phyloP scores from a whole-genome alignment of 108 stramenopile genomes.

The Fragilaria crotonensis region DNA sequence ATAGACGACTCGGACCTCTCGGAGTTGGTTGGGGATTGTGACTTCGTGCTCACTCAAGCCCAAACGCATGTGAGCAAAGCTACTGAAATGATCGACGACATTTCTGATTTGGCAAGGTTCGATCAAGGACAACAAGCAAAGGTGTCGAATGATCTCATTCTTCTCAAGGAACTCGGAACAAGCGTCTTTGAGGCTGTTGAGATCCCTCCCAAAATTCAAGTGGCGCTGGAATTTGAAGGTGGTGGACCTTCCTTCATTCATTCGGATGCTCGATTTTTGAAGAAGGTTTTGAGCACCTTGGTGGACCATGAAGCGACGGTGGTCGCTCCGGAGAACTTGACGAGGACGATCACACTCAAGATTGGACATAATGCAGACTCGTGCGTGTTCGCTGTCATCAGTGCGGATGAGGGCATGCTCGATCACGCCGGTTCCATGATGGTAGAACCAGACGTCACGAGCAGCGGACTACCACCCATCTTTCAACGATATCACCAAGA shows the following conservation, averaged over 20 bases:
- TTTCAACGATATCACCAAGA: conserved; percentile 15
- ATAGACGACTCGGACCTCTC: background rate
- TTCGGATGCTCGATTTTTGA: background rate
- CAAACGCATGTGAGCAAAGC: background rate
- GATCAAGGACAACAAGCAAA: conserved; percentile 5
- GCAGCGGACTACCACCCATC: conserved; percentile 3
- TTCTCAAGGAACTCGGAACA: background rate
- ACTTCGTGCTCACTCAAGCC: background rate
- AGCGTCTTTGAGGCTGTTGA: conserved; percentile 1
- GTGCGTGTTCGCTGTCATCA: conserved; percentile 1
- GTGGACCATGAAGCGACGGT: conserved; percentile 1
- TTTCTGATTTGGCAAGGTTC: conserved; percentile 3
- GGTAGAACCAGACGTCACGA: background rate
- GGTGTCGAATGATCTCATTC: background rate
- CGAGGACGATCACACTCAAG: background rate
- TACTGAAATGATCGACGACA: background rate
- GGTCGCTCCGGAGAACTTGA: too few species aligned
- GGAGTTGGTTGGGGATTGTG: background rate
- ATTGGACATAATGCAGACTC: background rate
- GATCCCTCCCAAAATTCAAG: background rate
- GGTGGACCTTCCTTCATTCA: background rate
- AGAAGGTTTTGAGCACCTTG: background rate
- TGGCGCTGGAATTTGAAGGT: background rate
- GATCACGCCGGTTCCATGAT: background rate
- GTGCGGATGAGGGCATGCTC: background rate